Evolutionary conservation across 2,329 filamentous ascomycete species (phyloP), one percentile per base, ranked within the genome.

Genomic region (Pseudogymnoascus sp.): DNA sequence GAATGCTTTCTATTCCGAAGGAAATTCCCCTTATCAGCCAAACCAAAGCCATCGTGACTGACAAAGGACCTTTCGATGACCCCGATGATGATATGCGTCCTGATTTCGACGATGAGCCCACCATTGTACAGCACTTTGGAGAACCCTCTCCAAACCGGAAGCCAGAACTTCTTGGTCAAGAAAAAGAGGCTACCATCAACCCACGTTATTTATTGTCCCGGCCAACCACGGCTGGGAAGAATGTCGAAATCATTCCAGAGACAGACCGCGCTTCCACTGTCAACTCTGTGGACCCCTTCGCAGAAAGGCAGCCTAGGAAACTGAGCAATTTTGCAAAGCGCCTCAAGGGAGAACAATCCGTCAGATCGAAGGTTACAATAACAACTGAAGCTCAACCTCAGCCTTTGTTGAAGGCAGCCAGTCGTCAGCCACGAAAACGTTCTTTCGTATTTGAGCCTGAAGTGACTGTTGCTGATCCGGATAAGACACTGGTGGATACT

Each of bases 401-500:
- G 50, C 16, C 50, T 8, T 6, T 4, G 10, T 14, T 35, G 6
- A 56, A 19, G 28, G 26, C 16, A 22, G 3, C 28, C 10, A 19
- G 22, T 56, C 10, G 10, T 33, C 50, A 22, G 14, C n/a, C 28
- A 33, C 50, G n/a, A 33, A 56, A 56, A 19, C 50, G 28, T 8
- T 14, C 50, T 8, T 19, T 56, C 16, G 16, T 22, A 22, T 22
- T 33, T 19, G 50, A 56, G 28, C 28, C n/a, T 14, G 50, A 35
- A 22, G 50, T 22, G 28, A 8, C 10, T 16, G n/a, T 22, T 33
- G 7, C 12, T 19, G 67, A 67, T 31, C 62, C 63, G 4, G 68
- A 70, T 14, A 68, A 68, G 31, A 69, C 66, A 22, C 61, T 68
- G 5, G 64, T 71, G 14, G 66, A 65, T 0, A n/a, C 37, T 50